Evolutionary conservation across 352 stramenopile species (phyloP).

Genomic region (Blastocystis sp.): DNA sequence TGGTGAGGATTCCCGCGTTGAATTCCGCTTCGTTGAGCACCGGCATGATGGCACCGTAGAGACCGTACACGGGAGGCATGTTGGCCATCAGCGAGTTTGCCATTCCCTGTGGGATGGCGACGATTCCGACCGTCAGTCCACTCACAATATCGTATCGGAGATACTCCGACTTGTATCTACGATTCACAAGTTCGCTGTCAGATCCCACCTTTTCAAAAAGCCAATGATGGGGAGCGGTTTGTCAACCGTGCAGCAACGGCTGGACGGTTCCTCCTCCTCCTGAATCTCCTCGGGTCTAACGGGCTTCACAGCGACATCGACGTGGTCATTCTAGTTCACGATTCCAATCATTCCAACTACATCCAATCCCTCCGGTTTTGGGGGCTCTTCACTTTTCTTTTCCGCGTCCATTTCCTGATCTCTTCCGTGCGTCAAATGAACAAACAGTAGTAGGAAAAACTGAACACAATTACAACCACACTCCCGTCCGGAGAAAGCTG

Average conservation of each 20-base stretch:
- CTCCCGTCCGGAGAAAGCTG: too few species aligned
- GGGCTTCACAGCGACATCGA: too few species aligned
- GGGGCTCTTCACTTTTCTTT: too few species aligned
- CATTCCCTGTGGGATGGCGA: constrained; percentile 39
- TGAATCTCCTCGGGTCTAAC: too few species aligned
- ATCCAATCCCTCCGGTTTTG: too few species aligned
- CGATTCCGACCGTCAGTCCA: background rate
- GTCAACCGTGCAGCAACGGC: background rate
- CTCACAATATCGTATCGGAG: background rate
- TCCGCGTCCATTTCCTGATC: too few species aligned
- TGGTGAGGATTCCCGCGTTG: background rate
- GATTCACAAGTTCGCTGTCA: background rate
- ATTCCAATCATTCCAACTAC: too few species aligned
- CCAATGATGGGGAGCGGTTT: background rate
- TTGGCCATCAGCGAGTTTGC: constrained; percentile 5
- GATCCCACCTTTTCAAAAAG: background rate
- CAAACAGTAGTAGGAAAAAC: too few species aligned
- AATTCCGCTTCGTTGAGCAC: background rate
- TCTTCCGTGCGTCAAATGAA: too few species aligned
- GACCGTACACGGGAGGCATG: background rate
- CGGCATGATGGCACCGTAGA: constrained; percentile 10
- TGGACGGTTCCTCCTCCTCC: background rate
- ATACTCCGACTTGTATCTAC: constrained; percentile 29
- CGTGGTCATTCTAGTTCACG: too few species aligned
- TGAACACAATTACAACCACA: too few species aligned